phyloP scores from a whole-genome alignment of 371 early-diverging fungal genomes.

The Mucor ambiguus region DNA sequence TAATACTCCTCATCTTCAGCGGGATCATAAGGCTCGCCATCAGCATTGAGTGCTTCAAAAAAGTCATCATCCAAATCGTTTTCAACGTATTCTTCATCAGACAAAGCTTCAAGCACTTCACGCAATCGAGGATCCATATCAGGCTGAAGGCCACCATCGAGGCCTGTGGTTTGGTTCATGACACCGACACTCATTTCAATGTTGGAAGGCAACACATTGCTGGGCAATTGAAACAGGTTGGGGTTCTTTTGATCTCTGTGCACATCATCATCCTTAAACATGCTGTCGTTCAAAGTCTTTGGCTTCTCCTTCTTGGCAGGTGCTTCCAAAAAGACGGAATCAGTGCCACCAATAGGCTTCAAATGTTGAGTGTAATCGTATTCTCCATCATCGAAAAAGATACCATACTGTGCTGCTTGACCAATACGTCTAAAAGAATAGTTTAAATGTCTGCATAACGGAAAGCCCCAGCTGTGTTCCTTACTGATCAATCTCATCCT shows the following conservation, averaged over 20 bases:
- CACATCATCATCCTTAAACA: slow-evolving; percentile 19
- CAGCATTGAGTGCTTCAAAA: slow-evolving; percentile 65
- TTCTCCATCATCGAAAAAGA: slow-evolving; percentile 83
- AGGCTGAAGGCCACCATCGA: slow-evolving; percentile 70
- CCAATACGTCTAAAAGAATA: slow-evolving; percentile 55
- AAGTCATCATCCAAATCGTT: slow-evolving; percentile 71
- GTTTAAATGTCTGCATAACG: background rate
- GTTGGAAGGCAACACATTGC: slow-evolving; percentile 73
- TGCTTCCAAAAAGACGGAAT: slow-evolving; percentile 82
- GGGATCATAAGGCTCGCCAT: slow-evolving; percentile 47
- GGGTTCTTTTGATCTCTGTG: slow-evolving; percentile 32
- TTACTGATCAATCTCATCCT: slow-evolving; percentile 57
- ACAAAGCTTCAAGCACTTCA: slow-evolving; percentile 88
- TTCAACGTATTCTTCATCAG: slow-evolving; percentile 86
- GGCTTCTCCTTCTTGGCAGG: slow-evolving; percentile 46
- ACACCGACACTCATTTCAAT: slow-evolving; percentile 57
- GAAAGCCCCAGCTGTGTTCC: background rate
- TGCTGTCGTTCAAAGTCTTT: slow-evolving; percentile 28
- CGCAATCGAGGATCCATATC: slow-evolving; percentile 81
- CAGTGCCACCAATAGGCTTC: slow-evolving; percentile 87
- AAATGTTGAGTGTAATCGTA: slow-evolving; percentile 96
- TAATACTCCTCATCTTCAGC: slow-evolving; percentile 44
- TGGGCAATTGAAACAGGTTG: slow-evolving; percentile 64
- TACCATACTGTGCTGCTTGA: slow-evolving; percentile 82
- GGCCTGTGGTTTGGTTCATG: slow-evolving; percentile 45